Evolutionary conservation across 257 asterid species (phyloP).

Genomic region (Pogostemon cablin): DNA sequence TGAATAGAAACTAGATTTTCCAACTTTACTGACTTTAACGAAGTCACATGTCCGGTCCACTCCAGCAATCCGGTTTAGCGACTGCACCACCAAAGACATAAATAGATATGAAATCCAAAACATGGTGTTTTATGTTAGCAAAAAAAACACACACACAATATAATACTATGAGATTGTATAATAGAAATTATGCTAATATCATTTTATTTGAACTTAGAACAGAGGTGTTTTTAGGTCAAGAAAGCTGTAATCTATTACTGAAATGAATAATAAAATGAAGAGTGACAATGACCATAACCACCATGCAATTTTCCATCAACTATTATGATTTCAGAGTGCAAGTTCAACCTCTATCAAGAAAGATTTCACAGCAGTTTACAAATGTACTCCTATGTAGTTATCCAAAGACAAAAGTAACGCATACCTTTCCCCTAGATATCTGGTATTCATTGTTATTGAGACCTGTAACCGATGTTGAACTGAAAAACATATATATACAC

Average conservation of each 20-base stretch:
- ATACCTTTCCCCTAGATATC: conserved; percentile 89
- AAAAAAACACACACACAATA: not conserved
- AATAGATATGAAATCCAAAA: not conserved
- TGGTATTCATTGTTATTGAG: conserved; percentile 98
- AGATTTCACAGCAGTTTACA: not conserved
- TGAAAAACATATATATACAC: conserved; percentile 43
- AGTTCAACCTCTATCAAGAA: not conserved
- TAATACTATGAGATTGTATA: conserved; percentile 6
- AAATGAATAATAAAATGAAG: not conserved
- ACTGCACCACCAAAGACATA: conserved; percentile 43
- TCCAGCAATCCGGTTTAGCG: conserved; percentile 72
- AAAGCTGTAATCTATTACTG: not conserved
- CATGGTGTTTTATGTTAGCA: not conserved
- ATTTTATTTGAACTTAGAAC: not conserved
- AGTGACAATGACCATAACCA: not conserved
- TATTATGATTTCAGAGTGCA: not conserved
- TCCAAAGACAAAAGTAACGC: conserved; percentile 10
- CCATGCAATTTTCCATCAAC: not conserved
- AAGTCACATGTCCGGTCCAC: conserved; percentile 78
- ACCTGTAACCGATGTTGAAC: conserved; percentile 85
- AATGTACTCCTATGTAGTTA: not conserved
- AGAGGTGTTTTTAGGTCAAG: not conserved
- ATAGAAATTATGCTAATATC: not conserved
- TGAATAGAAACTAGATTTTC: conserved; percentile 6
- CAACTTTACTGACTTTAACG: conserved; percentile 64